A percentile compares a stretch with the other conserved stretches of the same genome.
Evolutionary conservation across 768 basidiomycete species (phyloP).

Genomic region (Collybia sordida): DNA sequence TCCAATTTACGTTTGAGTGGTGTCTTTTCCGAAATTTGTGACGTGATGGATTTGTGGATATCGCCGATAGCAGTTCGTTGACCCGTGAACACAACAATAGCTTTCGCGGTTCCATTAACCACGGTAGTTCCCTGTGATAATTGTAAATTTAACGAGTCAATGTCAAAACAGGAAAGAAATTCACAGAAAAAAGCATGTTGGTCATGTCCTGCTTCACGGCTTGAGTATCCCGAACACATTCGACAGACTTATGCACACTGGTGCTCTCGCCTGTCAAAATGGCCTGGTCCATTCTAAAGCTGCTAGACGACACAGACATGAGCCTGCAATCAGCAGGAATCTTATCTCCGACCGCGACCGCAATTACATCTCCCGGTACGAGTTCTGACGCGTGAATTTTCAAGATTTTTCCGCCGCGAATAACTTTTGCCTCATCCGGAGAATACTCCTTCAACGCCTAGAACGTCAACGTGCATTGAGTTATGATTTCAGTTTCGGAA

Average conservation of each 20-base stretch:
- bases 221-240: constrained; percentile 63
- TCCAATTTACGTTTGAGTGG: constrained; percentile 96
- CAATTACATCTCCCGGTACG: constrained; percentile 93
- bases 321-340: constrained; percentile 94
- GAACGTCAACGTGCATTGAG: constrained; percentile 5
- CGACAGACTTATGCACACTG: constrained; percentile 81
- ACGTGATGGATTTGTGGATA: constrained; percentile 94
- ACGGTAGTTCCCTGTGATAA: constrained; percentile 83
- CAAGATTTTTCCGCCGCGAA: constrained; percentile 66
- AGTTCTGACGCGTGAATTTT: constrained; percentile 86
- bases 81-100: constrained; percentile 88
- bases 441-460: constrained; percentile 97
- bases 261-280: constrained; percentile 93
- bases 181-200: constrained; percentile 92
- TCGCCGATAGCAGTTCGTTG: constrained; percentile 90
- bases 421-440: constrained; percentile 91
- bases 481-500: neutral
- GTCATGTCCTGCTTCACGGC: constrained; percentile 99
- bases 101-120: constrained; percentile 87
- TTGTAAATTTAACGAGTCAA: constrained; percentile 1
- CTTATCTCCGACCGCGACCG: constrained; percentile 91
- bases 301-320: constrained; percentile 86
- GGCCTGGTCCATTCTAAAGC: constrained; percentile 94
- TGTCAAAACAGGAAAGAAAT: constrained; percentile 16
- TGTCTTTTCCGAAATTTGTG: constrained; percentile 94